Base-by-base conservation (phyloP, 768 basidiomycete species). In the Mycena filopes region DNA sequence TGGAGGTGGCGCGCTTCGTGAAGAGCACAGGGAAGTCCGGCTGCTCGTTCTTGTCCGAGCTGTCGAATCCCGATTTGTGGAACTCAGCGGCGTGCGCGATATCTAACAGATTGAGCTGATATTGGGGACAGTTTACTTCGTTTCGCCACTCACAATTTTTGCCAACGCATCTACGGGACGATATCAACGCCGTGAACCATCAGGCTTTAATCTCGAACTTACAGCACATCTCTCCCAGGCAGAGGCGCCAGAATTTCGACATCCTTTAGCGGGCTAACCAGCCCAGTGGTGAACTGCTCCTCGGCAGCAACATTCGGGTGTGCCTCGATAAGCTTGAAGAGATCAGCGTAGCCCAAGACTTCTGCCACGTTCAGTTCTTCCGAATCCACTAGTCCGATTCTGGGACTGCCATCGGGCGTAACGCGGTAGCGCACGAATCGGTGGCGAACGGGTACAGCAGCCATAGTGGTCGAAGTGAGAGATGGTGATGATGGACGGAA, bases 21-120 rank as follows among this genome's bases (percentile, higher is more conserved):
- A 70, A 70, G 18, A 70, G 40, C 8, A 70, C 69, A 4, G 69
- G 69, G 18, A 66, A 66, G 33, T 70, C 69, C 1, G 69, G 69
- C 40, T 70, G 69, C 28, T 63, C 69, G 40, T 66, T 67, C 26
- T 66, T 70, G 31, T 66, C 65, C 10, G 69, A 70, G 36, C 61
- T 67, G 55, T 70, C 69, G 55, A 70, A 70, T 4, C 69, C 69
- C 43, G 65, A 67, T 42, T 66, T 64, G 61, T 70, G 69, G 54
- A 70, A 70, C 50, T 70, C 69, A 21, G 65, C 63, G 1, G 69
- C 69, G 28, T 70, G 69, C 5, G 69, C 69, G 8, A 62, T 61
- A 28, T 66, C 65, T 2, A 20, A 20, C 9, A 46, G 15, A 31
- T 21, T 50, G 33, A 41, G 28, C 12, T 12, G 21, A 46, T 18